Evolutionary conservation across 2,329 filamentous ascomycete species (phyloP), one percentile per base, ranked within the genome.

Genomic region (Fusarium albosuccineum): DNA sequence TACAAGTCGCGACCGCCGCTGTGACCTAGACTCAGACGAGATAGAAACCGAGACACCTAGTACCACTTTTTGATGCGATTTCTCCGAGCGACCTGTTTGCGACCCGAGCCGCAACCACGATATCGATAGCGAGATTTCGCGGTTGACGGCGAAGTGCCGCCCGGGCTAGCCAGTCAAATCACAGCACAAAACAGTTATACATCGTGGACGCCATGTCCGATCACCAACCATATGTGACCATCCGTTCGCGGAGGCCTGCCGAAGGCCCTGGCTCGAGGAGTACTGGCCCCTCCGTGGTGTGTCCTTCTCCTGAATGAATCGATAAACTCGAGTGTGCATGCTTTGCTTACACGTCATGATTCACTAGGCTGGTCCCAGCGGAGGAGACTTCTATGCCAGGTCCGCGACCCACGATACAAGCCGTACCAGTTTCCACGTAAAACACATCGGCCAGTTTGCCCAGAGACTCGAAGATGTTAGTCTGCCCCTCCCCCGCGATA

Each of bases 391-490:
- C 9, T 66, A 70, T 62, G 66, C 74, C 16, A 77, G 76, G 67
- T 79, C 77, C 42, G 77, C 85, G 17, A 88, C 86, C 13, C 86
- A 88, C 71, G 86, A 88, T 71, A 85, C 82, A 45, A 86, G 85
- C 70, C 84, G 86, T 41, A 84, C 86, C 4, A 87, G 79, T 77
- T 87, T 85, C 64, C 86, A 88, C 73, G 81, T 88, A 52, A 87
- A 87, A 74, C 81, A 87, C 60, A 79, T 88, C 41, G 80, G 83
- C 49, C 81, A 82, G 57, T 88, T 87, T 70, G 85, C 85, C 17
- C 80, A 82, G 70, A 83, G 82, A 33, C 79, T 88, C 27, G 82
- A 88, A 78, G 83, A 86, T 61, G 85, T 86, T 74, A 62, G 83
- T 80, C 58, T 39, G 27, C 33, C 51, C 30, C 10, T 27, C 34